These are phyloP conservation scores for Diaporthe sp. DNA, from an alignment of 2,329 filamentous ascomycete genomes.

Conservation along the genomic window DNA sequence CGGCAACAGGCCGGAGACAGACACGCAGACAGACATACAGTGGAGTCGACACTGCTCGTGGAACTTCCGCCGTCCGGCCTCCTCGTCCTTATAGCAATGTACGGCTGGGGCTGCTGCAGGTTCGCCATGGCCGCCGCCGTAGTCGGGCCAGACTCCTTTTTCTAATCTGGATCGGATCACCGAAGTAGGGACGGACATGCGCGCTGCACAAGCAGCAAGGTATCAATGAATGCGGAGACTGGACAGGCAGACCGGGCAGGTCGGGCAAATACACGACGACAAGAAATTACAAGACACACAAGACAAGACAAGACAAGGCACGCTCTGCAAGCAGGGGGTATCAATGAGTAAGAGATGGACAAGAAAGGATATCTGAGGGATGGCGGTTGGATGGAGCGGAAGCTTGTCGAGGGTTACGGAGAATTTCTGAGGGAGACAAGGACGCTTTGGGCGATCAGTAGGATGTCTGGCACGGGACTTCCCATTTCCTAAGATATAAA, in stretches of 20 bases:
- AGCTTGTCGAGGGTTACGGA: constrained; percentile 5
- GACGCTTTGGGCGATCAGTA: constrained; percentile 15
- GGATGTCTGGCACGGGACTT: not conserved
- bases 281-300: constrained; percentile 21
- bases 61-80: constrained; percentile 61
- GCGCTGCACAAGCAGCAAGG: constrained; percentile 24
- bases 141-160: constrained; percentile 22
- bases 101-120: constrained; percentile 55
- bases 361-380: constrained; percentile 7
- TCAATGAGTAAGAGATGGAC: constrained; percentile 25
- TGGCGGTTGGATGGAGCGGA: not conserved
- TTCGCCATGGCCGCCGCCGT: constrained; percentile 54
- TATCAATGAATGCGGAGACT: constrained; percentile 39
- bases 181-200: constrained; percentile 34
- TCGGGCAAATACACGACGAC: constrained; percentile 20
- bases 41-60: constrained; percentile 62
- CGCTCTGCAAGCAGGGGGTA: constrained; percentile 19
- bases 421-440: not conserved
- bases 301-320: constrained; percentile 15
- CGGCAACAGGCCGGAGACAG: constrained; percentile 10
- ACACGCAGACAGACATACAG: constrained; percentile 56
- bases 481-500: constrained; percentile 4
- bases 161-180: constrained; percentile 37
- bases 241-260: constrained; percentile 15
- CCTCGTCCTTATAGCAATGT: constrained; percentile 67